These are phyloP conservation scores for Fusarium bulbicola DNA, from an alignment of 2,329 filamentous ascomycete genomes.

Conservation along the genomic window DNA sequence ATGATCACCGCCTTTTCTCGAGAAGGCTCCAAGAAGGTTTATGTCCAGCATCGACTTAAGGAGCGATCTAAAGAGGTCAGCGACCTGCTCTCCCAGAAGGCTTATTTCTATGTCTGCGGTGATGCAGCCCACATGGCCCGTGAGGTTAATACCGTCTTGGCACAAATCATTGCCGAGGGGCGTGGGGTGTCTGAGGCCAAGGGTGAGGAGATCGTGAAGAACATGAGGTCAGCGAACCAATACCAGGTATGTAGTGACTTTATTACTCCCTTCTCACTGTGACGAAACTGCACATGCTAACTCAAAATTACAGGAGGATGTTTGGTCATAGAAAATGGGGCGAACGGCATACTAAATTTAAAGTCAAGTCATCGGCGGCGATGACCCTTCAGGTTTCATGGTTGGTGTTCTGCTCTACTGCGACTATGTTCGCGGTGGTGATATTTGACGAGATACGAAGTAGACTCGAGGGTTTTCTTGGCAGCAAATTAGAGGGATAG, in stretches of 20 bases:
- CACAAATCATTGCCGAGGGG: slow-evolving; percentile 85
- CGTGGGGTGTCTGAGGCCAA: slow-evolving; percentile 84
- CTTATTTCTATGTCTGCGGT: slow-evolving; percentile 97
- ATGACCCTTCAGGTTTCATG: slow-evolving; percentile 37
- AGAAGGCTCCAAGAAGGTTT: slow-evolving; percentile 86
- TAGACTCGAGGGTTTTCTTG: slow-evolving; percentile 35
- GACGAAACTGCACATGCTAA: slow-evolving; percentile 22
- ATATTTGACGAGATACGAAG: slow-evolving; percentile 37
- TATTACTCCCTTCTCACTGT: neutral
- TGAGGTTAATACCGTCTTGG: slow-evolving; percentile 88
- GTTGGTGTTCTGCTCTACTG: slow-evolving; percentile 35
- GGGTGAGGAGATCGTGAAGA: slow-evolving; percentile 96
- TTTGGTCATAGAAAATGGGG: slow-evolving; percentile 66
- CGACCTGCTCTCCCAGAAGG: slow-evolving; percentile 83
- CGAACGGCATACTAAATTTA: slow-evolving; percentile 22
- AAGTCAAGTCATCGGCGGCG: slow-evolving; percentile 35
- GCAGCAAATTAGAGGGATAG: slow-evolving; percentile 29
- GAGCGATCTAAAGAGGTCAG: slow-evolving; percentile 87
- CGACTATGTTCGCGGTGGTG: slow-evolving; percentile 6
- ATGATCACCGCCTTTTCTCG: slow-evolving; percentile 96
- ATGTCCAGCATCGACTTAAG: slow-evolving; percentile 92
- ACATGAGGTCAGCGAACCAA: slow-evolving; percentile 92
- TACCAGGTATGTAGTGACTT: slow-evolving; percentile 77
- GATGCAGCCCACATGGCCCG: slow-evolving; percentile 97
- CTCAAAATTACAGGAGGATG: slow-evolving; percentile 66